Conservation (phyloP, 2,329 filamentous ascomycete species). For the Trichoderma sp. region DNA sequence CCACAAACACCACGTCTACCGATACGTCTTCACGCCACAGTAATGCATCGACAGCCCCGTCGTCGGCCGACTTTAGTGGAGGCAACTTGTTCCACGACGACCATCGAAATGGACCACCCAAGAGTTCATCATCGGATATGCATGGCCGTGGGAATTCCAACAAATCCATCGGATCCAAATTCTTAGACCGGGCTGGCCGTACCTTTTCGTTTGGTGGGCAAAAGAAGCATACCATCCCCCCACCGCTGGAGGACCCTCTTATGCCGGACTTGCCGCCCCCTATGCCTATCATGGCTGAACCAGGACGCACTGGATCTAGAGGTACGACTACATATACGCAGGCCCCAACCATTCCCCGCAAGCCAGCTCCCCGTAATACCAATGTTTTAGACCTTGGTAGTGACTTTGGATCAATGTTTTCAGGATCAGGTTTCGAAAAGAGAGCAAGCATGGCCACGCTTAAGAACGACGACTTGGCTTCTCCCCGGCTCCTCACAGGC, state of each 20-base stretch:
- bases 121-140: constrained; percentile 35
- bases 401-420: constrained; percentile 59
- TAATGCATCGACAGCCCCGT: constrained; percentile 62
- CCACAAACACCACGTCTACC: constrained; percentile 59
- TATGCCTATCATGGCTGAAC: constrained; percentile 37
- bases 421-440: constrained; percentile 55
- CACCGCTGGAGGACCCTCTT: constrained; percentile 32
- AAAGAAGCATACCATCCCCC: constrained; percentile 48
- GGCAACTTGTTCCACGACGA: constrained; percentile 32
- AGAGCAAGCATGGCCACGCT: constrained; percentile 53
- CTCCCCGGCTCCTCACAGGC: constrained; percentile 49
- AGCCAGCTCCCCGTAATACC: constrained; percentile 46
- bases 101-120: constrained; percentile 28
- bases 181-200: constrained; percentile 57
- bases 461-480: constrained; percentile 42
- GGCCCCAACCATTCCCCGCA: constrained; percentile 51
- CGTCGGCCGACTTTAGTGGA: constrained; percentile 49
- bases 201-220: constrained; percentile 62
- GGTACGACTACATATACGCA: constrained; percentile 57
- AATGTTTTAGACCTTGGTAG: constrained; percentile 53
- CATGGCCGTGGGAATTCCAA: constrained; percentile 40
- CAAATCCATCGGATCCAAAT: constrained; percentile 52
- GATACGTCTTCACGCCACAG: constrained; percentile 64
- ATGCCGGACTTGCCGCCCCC: constrained; percentile 43
- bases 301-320: constrained; percentile 42